Evolutionary conservation across 202 grass and related monocot species (phyloP), one percentile per base, ranked within the genome.

Genomic region (Elaeis oleifera): DNA sequence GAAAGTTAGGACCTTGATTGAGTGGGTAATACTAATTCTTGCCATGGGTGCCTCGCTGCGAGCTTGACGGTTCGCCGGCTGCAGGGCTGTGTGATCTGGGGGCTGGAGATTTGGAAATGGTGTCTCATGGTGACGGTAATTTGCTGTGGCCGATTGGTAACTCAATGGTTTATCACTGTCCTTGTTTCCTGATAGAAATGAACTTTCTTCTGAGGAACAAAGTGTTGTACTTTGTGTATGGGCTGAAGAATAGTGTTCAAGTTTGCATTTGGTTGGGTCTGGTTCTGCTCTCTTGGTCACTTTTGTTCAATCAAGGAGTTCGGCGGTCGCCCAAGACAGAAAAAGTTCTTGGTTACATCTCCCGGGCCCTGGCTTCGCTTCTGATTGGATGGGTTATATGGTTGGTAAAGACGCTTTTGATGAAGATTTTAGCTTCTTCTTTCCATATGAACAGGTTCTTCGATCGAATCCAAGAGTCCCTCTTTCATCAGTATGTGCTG

Each of bases 161-260:
- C 82, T 50, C 77, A 58, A 3, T 92, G 88, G 88, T 20, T 84
- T 56, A 70, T 89, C 28, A 80, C 36, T n/a, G 1, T 97, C 9
- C 8, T 81, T 52, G 84, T 97, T 48, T 92, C 71, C 7, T 78
- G 74, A 72, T 97, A 50, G 92, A 97, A 79, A 86, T 76, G 63
- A 97, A 97, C 74, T 97, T 97, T 62, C 80, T 97, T 59, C 76
- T 92, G 21, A 86, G 77, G 50, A 86, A 88, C 74, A 97, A 92
- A 61, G 92, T 97, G 68, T 79, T 97, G 52, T 97, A 97, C 78
- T 97, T 97, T 59, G 87, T 89, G 52, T 88, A 86, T 55, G 92
- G 92, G 1, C 76, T 97, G 82, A 97, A 81, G 71, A 79, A 60
- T 54, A 86, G 87, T 55, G 83, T 89, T 26, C 88, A 84, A 54